Conservation (phyloP, 257 asterid genomes). For the Penstemon newberryi region DNA sequence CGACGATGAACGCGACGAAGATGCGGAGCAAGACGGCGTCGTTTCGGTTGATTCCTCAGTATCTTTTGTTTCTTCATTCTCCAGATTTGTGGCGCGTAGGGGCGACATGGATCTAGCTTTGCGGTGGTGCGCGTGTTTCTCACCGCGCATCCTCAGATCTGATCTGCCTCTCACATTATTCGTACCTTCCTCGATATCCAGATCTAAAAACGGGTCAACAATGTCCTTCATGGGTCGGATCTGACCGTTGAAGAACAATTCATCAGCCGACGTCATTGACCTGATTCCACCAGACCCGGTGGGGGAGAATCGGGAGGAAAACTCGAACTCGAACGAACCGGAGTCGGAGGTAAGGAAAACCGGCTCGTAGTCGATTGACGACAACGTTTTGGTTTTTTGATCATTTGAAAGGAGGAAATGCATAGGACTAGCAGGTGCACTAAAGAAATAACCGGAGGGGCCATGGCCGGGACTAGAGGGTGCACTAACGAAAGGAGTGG, state of each 20-base stretch:
- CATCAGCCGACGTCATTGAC: slow-evolving; percentile 60
- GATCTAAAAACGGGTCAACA: slow-evolving; percentile 31
- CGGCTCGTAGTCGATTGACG: slow-evolving; percentile 32
- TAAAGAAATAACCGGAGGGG: slow-evolving; percentile 56
- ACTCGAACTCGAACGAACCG: slow-evolving; percentile 61
- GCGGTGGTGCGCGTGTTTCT: slow-evolving; percentile 39
- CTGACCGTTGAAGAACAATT: slow-evolving; percentile 61
- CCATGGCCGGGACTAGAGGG: slow-evolving; percentile 52
- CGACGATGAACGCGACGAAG: slow-evolving; percentile 62
- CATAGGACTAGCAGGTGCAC: slow-evolving; percentile 69
- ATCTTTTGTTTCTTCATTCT: slow-evolving; percentile 10
- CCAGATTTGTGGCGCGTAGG: slow-evolving; percentile 26
- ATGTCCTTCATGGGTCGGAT: slow-evolving; percentile 53
- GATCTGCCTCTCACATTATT: slow-evolving; percentile 36
- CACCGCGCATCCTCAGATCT: slow-evolving; percentile 40
- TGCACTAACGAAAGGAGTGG: slow-evolving; percentile 63
- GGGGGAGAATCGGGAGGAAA: slow-evolving; percentile 46
- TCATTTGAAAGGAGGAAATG: slow-evolving; percentile 39
- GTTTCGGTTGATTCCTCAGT: slow-evolving; percentile 42
- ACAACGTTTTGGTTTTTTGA: slow-evolving; percentile 3
- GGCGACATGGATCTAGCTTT: slow-evolving; percentile 72
- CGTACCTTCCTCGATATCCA: slow-evolving; percentile 10
- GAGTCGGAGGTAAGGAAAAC: slow-evolving; percentile 46
- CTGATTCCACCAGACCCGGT: slow-evolving; percentile 30
- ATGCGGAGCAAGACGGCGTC: slow-evolving; percentile 61